These are phyloP conservation scores for Melampsora larici-populina DNA, from an alignment of 1,284 basidiomycete species.

Conservation along the genomic window DNA sequence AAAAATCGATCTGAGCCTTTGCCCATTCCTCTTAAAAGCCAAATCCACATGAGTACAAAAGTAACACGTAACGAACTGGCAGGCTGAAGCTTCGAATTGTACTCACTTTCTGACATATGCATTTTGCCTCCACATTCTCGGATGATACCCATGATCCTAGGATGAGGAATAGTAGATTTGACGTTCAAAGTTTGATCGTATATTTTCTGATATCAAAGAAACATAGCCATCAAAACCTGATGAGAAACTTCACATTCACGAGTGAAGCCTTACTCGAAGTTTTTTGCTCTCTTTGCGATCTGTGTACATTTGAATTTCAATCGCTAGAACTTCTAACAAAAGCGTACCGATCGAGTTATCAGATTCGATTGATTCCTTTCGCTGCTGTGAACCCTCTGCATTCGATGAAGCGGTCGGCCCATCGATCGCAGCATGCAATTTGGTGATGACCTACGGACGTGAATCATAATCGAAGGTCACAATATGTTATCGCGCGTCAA, in stretches of 20 bases:
- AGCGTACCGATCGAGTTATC: constrained; percentile 87
- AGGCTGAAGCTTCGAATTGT: background rate
- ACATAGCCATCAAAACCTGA: background rate
- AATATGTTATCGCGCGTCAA: too few species aligned
- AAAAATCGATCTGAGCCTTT: constrained; percentile 94
- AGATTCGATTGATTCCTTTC: constrained; percentile 57
- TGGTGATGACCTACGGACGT: constrained; percentile 23
- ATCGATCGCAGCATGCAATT: constrained; percentile 36
- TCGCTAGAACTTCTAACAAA: constrained; percentile 90
- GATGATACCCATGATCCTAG: constrained; percentile 97
- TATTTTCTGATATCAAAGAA: constrained; percentile 66
- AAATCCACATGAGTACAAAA: constrained; percentile 13
- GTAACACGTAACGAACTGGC: background rate
- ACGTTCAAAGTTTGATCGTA: constrained; percentile 92
- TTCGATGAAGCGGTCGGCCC: background rate
- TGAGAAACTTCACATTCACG: background rate
- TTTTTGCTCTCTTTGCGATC: constrained; percentile 93
- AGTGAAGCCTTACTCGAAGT: constrained; percentile 66
- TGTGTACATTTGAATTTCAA: constrained; percentile 99
- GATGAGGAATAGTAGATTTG: constrained; percentile 94
- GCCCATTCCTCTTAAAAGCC: constrained; percentile 76
- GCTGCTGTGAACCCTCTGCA: background rate
- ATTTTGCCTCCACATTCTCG: constrained; percentile 99
- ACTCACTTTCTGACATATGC: constrained; percentile 98
- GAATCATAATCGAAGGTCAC: background rate